Conservation (phyloP, 805 yeast species). For the Ogataea wickerhamii region DNA sequence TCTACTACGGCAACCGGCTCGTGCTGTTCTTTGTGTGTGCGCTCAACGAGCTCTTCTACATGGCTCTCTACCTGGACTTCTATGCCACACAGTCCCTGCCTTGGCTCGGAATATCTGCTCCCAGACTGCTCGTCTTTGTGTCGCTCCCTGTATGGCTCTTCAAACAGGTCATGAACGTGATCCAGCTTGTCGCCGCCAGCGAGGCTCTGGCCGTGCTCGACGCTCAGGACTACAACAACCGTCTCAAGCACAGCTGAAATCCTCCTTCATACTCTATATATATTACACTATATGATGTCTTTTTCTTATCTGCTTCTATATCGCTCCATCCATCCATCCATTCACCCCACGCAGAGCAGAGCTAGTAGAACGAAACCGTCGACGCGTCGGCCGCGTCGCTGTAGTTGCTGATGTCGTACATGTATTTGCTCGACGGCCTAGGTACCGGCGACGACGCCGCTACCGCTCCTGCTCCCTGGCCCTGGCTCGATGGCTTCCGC, state of each 20-base stretch:
- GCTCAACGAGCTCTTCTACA: constrained; percentile 88
- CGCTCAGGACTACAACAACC: constrained; percentile 44
- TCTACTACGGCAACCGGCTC: constrained; percentile 81
- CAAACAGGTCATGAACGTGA: constrained; percentile 85
- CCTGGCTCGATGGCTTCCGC: too few species aligned
- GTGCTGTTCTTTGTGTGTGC: constrained; percentile 89
- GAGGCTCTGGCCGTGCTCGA: constrained; percentile 74
- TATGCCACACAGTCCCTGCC: constrained; percentile 50
- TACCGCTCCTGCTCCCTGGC: too few species aligned
- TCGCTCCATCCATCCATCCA: too few species aligned
- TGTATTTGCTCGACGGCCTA: constrained; percentile 20
- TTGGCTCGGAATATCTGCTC: constrained; percentile 29
- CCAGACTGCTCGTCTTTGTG: constrained; percentile 39
- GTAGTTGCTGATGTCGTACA: constrained; percentile 14
- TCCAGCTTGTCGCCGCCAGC: constrained; percentile 87
- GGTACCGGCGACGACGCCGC: too few species aligned
- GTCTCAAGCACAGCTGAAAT: constrained; percentile 23
- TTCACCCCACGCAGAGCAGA: too few species aligned
- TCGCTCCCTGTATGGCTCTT: constrained; percentile 85
- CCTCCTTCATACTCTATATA: not conserved
- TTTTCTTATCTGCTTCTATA: too few species aligned
- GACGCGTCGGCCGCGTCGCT: not conserved
- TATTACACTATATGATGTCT: too few species aligned
- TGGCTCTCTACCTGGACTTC: constrained; percentile 77
- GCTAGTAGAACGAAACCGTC: not conserved